Evolutionary conservation across 148 eudicot species (phyloP).

Genomic region (Bassia scoparia): DNA sequence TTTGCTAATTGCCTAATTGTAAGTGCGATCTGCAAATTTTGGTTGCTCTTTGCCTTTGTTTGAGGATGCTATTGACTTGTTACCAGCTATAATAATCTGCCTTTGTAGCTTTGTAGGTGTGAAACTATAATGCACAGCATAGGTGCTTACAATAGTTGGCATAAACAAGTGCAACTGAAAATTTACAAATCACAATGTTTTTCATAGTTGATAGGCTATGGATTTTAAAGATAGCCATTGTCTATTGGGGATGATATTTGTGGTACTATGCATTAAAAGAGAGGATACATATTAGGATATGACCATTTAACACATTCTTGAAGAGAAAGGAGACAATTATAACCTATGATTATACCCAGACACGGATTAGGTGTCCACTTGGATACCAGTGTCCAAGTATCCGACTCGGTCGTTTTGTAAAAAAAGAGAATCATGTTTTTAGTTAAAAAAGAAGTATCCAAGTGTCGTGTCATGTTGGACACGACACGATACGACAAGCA

Average conservation of each 20-base stretch:
- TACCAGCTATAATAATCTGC: not conserved
- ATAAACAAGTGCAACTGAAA: too few relatives aligned
- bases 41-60: not conserved
- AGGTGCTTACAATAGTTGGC: not conserved
- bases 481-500: too few relatives aligned
- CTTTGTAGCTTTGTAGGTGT: not conserved
- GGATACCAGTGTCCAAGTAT: too few relatives aligned
- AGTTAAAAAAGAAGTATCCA: too few relatives aligned
- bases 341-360: too few relatives aligned
- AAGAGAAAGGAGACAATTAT: not conserved
- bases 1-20: slow-evolving; percentile 12
- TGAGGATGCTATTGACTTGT: not conserved
- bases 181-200: too few relatives aligned
- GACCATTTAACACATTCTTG: not conserved
- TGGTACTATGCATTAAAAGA: not conserved
- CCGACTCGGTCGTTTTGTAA: too few relatives aligned
- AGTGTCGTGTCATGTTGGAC: too few relatives aligned
- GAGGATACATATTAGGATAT: not conserved
- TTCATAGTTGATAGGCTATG: too few relatives aligned
- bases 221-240: not conserved
- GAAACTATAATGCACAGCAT: not conserved
- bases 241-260: not conserved
- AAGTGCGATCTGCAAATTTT: not conserved
- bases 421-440: too few relatives aligned
- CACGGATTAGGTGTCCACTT: too few relatives aligned